A percentile compares a stretch with the other conserved stretches of the same genome.
Conservation (phyloP, 2,329 filamentous ascomycete genomes). For the Rachicladosporium sp. region DNA sequence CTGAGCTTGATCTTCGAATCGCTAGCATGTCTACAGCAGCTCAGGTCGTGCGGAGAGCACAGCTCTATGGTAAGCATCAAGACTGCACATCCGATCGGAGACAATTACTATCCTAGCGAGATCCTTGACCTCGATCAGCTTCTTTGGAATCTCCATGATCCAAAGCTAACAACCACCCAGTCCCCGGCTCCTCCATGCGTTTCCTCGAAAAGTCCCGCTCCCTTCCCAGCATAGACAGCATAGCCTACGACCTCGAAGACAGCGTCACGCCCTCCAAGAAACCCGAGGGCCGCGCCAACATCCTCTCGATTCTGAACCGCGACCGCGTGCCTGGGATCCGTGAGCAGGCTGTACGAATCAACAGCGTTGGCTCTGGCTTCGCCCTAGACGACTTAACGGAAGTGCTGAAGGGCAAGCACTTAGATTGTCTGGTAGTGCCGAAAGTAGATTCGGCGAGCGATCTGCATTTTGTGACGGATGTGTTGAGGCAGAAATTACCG, state of each 20-base stretch:
- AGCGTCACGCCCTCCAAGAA: slow-evolving; percentile 71
- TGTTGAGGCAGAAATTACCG: slow-evolving; percentile 45
- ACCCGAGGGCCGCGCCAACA: slow-evolving; percentile 51
- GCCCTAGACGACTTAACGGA: slow-evolving; percentile 63
- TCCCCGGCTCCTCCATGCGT: slow-evolving; percentile 74
- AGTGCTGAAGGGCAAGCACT: slow-evolving; percentile 48
- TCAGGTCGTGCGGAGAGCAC: no score
- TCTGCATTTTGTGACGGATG: slow-evolving; percentile 54
- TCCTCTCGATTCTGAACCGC: slow-evolving; percentile 52
- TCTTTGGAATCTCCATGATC: no score
- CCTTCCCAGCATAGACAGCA: slow-evolving; percentile 56
- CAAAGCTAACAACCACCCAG: slow-evolving; percentile 32
- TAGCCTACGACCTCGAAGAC: slow-evolving; percentile 93
- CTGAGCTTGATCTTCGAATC: no score
- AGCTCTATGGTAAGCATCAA: no score
- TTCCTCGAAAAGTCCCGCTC: slow-evolving; percentile 81
- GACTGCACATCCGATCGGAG: no score
- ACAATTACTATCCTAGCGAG: no score
- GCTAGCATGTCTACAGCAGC: no score
- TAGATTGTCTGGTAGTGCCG: slow-evolving; percentile 78
- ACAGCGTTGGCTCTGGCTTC: slow-evolving; percentile 64
- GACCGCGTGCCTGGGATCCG: slow-evolving; percentile 48
- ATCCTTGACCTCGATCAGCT: no score
- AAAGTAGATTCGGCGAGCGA: slow-evolving; percentile 78
- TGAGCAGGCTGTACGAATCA: slow-evolving; percentile 81